Percentiles rank a stretch among this genome's conserved stretches.
Evolutionary conservation across 2,329 filamentous ascomycete species (phyloP).

Genomic region (Hirsutella rhossiliensis): DNA sequence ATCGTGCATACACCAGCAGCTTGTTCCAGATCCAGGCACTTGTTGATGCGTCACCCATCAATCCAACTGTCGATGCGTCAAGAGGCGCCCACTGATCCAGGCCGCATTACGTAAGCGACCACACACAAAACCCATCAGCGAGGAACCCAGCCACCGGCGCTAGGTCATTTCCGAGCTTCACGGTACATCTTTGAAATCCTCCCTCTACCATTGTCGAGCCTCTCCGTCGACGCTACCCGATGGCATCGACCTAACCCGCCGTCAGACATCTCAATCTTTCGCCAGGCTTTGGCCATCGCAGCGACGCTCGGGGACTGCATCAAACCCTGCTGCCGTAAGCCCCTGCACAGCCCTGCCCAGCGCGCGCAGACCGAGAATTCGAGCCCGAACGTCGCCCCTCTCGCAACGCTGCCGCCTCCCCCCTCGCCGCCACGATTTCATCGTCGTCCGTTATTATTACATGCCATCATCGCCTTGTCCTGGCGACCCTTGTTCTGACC

Average conservation of each 20-base stretch:
- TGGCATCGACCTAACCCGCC: slow-evolving; percentile 9
- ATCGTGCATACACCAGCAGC: too few species aligned
- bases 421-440: not conserved
- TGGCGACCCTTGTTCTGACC: not conserved
- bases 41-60: too few species aligned
- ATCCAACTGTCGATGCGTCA: too few species aligned
- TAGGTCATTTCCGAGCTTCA: slow-evolving; percentile 11
- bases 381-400: slow-evolving; percentile 2
- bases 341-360: not conserved
- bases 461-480: not conserved
- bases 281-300: not conserved
- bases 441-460: not conserved
- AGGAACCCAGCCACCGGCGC: slow-evolving; percentile 10
- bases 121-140: slow-evolving; percentile 6
- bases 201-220: not conserved
- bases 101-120: slow-evolving; percentile 7
- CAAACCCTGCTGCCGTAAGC: slow-evolving; percentile 7
- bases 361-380: slow-evolving; percentile 5
- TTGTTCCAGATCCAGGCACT: too few species aligned
- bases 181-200: slow-evolving; percentile 2
- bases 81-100: not conserved
- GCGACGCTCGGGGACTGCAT: slow-evolving; percentile 3
- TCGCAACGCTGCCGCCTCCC: not conserved
- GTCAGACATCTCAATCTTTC: not conserved
- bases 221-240: slow-evolving; percentile 7